Conservation (phyloP, 2,329 filamentous ascomycete genomes). For the Penicillium sp. region DNA sequence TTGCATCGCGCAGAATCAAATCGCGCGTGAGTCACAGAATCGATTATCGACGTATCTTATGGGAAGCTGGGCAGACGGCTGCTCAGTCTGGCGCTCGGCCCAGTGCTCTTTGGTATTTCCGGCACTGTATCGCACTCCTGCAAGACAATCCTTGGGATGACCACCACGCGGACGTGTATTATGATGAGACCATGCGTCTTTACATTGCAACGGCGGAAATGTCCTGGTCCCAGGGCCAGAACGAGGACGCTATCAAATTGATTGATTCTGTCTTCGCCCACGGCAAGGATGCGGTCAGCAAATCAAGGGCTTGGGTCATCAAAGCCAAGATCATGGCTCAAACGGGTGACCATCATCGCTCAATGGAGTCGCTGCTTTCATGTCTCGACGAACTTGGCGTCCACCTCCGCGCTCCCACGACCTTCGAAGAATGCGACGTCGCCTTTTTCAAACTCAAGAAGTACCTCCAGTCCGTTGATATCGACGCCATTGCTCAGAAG, state of each 20-base stretch:
- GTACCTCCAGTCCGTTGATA: conserved; percentile 61
- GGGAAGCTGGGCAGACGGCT: conserved; percentile 74
- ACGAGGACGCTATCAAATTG: conserved; percentile 66
- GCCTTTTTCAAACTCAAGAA: conserved; percentile 67
- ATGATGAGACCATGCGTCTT: conserved; percentile 80
- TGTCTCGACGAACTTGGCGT: conserved; percentile 71
- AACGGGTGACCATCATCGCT: conserved; percentile 67
- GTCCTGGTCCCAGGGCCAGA: conserved; percentile 74
- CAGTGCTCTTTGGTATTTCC: conserved; percentile 81
- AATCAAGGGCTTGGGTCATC: conserved; percentile 79
- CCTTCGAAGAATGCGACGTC: conserved; percentile 74
- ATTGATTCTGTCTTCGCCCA: conserved; percentile 69
- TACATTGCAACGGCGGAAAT: conserved; percentile 80
- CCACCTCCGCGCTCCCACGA: conserved; percentile 63
- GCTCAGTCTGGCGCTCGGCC: conserved; percentile 79
- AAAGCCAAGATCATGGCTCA: conserved; percentile 77
- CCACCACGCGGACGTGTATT: conserved; percentile 68
- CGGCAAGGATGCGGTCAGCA: conserved; percentile 72
- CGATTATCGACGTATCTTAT: conserved; percentile 73
- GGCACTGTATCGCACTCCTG: conserved; percentile 72
- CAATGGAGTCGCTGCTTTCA: conserved; percentile 68
- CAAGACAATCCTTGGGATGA: conserved; percentile 78
- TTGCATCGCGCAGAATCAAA: conserved; percentile 74
- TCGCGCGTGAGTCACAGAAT: conserved; percentile 59
- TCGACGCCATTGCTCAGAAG: conserved; percentile 37